A percentile compares a stretch with the other conserved stretches of the same genome.
Conservation (phyloP, 2,329 filamentous ascomycete species). For the Stachybotrys echinatus region DNA sequence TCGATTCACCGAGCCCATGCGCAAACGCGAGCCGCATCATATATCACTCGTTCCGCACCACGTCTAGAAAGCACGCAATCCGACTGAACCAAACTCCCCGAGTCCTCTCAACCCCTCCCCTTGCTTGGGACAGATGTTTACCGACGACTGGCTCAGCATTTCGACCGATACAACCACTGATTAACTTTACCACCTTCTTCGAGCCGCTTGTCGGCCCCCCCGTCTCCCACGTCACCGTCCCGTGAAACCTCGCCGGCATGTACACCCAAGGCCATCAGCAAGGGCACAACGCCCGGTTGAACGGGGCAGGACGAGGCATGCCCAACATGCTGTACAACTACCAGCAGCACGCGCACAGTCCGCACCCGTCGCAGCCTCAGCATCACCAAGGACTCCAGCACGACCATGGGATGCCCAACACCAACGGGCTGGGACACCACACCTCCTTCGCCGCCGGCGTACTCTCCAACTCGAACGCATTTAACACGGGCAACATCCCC, state of each 20-base stretch:
- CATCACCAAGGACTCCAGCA: slow-evolving; percentile 56
- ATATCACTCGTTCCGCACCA: not conserved
- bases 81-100: not conserved
- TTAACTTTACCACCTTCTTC: slow-evolving; percentile 13
- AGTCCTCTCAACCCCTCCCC: not conserved
- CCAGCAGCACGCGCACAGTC: slow-evolving; percentile 54
- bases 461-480: slow-evolving; percentile 59
- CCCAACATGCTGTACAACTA: slow-evolving; percentile 65
- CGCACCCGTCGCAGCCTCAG: slow-evolving; percentile 61
- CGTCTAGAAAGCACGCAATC: not conserved
- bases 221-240: slow-evolving; percentile 11
- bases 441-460: slow-evolving; percentile 31
- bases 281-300: slow-evolving; percentile 71
- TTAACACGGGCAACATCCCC: slow-evolving; percentile 47
- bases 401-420: slow-evolving; percentile 49
- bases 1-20: slow-evolving; percentile 26
- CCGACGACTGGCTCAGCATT: slow-evolving; percentile 11
- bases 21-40: slow-evolving; percentile 28
- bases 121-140: not conserved
- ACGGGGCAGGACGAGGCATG: slow-evolving; percentile 51
- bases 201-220: slow-evolving; percentile 22
- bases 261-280: slow-evolving; percentile 69
- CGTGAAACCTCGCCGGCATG: slow-evolving; percentile 46
- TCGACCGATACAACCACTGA: slow-evolving; percentile 9
- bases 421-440: slow-evolving; percentile 47